Base-by-base conservation (phyloP, 2,329 filamentous ascomycete genomes). In the Penicillium sp. region DNA sequence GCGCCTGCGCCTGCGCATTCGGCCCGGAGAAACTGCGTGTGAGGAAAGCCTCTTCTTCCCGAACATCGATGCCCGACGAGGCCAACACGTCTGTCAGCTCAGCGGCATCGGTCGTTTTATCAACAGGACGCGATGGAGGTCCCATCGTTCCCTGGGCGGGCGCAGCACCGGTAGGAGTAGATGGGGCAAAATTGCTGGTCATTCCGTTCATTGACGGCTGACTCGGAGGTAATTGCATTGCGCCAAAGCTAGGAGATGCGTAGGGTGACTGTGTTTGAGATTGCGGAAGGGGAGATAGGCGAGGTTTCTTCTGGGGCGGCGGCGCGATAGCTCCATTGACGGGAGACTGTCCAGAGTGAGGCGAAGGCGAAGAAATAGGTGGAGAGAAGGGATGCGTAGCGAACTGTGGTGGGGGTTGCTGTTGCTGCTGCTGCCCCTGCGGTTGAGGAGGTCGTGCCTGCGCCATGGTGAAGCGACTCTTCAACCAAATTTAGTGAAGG, bases 11-110 rank as follows among this genome's bases (percentile, higher is more conserved):
- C 54, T 67, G 63, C 43, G 60, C 61, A 47, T 59, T 62, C 76
- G 46, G 74, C 69, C 49, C 68, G 58, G 58, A 72, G 66, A 63
- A 76, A 62, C 63, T 73, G 62, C 63, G 83, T 39, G 88, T 84
- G 66, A 93, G 76, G 56, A 83, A 87, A 58, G 90, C 87, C 62
- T 94, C 88, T 67, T 95, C 90, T 55, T 89, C 89, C 49, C 85
- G 83, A 40, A 95, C 71, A 72, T 95, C 88, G 54, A 96, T 89
- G 43, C 89, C 90, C 12, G 89, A 91, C 13, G 86, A 88, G 13
- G 85, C 84, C 46, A 95, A 71, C 43, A 90, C 86, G 70, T 96
- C 90, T 55, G 85, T 88, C 39, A 90, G 79, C 60, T 95, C 88
- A 59, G 90, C 67, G 43, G 69, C 66, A 68, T 80, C 69, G 47